These are phyloP conservation scores for Actinidia arguta DNA, from an alignment of 179 eudicot genomes.

Conservation along the genomic window DNA sequence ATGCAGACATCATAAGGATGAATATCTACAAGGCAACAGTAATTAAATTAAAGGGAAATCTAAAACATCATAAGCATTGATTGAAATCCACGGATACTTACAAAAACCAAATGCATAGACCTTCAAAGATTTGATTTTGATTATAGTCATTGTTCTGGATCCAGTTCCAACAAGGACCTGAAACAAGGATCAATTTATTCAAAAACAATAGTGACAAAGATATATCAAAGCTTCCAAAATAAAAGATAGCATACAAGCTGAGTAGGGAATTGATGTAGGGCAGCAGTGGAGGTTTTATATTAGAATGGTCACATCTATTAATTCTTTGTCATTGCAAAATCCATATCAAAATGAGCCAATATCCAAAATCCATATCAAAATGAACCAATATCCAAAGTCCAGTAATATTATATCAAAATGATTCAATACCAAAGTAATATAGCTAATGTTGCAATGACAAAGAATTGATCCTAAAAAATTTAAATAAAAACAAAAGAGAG, in stretches of 20 bases:
- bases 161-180: conserved; percentile 74
- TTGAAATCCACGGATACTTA: conserved; percentile 32
- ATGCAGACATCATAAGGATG: conserved; percentile 85
- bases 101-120: conserved; percentile 69
- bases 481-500: no score
- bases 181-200: conserved; percentile 15
- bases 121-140: conserved; percentile 56
- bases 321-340: no score
- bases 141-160: conserved; percentile 51
- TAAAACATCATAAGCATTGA: background rate
- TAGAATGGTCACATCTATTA: no score
- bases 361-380: no score
- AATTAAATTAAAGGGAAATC: conserved; percentile 1
- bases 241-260: background rate
- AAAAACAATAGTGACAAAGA: background rate
- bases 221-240: background rate
- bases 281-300: no score
- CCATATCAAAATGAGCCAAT: no score
- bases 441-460: no score
- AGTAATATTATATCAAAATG: no score
- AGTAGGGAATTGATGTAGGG: background rate
- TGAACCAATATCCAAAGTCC: no score
- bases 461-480: no score
- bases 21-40: conserved; percentile 54
- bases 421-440: no score